These are phyloP conservation scores for Acacia melanoxylon DNA, from an alignment of 306 rosid species.

Conservation along the genomic window DNA sequence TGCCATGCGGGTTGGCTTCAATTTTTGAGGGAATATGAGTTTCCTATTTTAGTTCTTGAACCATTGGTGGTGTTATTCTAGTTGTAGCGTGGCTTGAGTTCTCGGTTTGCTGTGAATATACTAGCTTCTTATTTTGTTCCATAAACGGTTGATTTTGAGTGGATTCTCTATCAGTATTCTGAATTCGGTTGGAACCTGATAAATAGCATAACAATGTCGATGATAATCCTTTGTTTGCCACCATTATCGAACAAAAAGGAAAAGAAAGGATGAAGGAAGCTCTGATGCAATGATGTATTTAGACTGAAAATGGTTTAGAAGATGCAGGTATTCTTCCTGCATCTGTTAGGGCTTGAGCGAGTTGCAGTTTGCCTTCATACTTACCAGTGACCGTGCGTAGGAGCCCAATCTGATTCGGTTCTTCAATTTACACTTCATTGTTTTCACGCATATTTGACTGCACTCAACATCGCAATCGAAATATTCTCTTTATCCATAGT, in stretches of 20 bases:
- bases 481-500: background rate
- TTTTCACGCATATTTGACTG: background rate
- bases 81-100: background rate
- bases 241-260: background rate
- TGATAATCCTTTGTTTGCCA: background rate
- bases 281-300: background rate
- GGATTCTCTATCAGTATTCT: background rate
- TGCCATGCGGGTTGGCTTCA: background rate
- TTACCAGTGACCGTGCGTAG: background rate
- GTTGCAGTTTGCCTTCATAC: background rate
- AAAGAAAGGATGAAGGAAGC: background rate
- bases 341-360: background rate
- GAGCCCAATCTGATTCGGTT: background rate
- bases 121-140: background rate
- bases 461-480: background rate
- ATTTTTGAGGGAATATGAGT: background rate
- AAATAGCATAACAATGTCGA: background rate
- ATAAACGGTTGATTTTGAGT: background rate
- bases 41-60: background rate
- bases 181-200: background rate
- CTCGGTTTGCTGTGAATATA: background rate
- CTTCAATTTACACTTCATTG: background rate
- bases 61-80: background rate
- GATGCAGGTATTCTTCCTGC: background rate
- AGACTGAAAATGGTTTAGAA: background rate